Conservation (phyloP, 2,329 filamentous ascomycete species). For the Aureobasidium sp. region DNA sequence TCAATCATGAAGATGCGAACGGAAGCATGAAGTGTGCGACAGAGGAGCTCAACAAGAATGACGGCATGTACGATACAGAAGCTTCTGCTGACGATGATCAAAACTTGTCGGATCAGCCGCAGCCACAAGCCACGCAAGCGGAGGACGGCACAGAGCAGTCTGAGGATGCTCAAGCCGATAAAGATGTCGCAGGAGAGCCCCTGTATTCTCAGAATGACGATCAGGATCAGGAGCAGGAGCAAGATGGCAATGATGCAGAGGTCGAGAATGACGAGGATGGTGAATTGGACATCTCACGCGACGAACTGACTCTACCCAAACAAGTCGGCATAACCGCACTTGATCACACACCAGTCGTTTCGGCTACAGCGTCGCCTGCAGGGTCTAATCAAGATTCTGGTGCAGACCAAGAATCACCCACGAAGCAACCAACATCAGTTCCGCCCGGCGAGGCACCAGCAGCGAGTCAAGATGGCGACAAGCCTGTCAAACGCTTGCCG, state of each 20-base stretch:
- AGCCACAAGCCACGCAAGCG: constrained; percentile 8
- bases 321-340: constrained; percentile 4
- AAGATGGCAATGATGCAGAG: constrained; percentile 2
- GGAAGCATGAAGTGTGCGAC: background rate
- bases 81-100: background rate
- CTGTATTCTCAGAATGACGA: constrained; percentile 21
- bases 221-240: constrained; percentile 23
- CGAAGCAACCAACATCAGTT: background rate
- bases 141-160: constrained; percentile 14
- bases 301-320: constrained; percentile 1
- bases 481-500: constrained; percentile 16
- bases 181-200: background rate
- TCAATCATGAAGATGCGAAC: background rate
- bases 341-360: constrained; percentile 7
- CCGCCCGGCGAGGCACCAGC: background rate
- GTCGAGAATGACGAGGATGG: background rate
- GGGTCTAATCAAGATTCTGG: constrained; percentile 7
- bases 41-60: background rate
- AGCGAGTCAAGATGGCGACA: constrained; percentile 13
- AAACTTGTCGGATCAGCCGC: constrained; percentile 20
- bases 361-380: constrained; percentile 8
- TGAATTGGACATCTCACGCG: background rate
- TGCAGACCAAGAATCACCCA: constrained; percentile 12
- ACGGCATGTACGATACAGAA: constrained; percentile 4
- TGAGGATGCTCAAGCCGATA: constrained; percentile 19